Percentiles rank a stretch among this genome's conserved stretches.
Conservation (phyloP, 306 rosid species). For the Chamaecrista fasciculata region DNA sequence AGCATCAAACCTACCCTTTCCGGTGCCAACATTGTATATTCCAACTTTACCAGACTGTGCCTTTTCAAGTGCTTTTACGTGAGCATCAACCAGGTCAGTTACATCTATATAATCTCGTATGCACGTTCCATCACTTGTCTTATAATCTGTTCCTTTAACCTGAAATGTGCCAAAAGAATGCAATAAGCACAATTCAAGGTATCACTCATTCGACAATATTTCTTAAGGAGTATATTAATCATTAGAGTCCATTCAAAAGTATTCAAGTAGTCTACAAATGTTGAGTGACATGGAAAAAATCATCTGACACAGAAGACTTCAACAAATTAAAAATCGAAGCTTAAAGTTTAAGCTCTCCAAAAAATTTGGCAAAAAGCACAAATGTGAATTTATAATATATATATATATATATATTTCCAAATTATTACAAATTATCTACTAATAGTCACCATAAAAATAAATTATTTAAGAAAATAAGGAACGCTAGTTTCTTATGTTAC, state of each 20-base stretch:
- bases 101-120: slow-evolving; percentile 85
- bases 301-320: background rate
- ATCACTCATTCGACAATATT: background rate
- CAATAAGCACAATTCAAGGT: slow-evolving; percentile 14
- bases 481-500: too few relatives aligned
- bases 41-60: slow-evolving; percentile 69
- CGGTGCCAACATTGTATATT: slow-evolving; percentile 92
- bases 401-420: background rate
- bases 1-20: slow-evolving; percentile 59
- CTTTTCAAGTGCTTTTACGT: slow-evolving; percentile 87
- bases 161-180: slow-evolving; percentile 31
- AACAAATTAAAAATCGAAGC: background rate
- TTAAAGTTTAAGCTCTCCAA: background rate
- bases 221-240: too few relatives aligned
- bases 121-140: slow-evolving; percentile 84
- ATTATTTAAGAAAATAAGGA: too few relatives aligned
- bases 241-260: background rate
- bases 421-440: background rate
- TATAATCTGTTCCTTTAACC: slow-evolving; percentile 90
- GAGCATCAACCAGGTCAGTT: slow-evolving; percentile 93
- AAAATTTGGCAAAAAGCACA: background rate
- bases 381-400: background rate
- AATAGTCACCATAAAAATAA: background rate
- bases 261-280: background rate
- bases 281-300: background rate